Evolutionary conservation across 768 basidiomycete species (phyloP), one percentile per base, ranked within the genome.

Genomic region (Macrolepiota albuminosa): DNA sequence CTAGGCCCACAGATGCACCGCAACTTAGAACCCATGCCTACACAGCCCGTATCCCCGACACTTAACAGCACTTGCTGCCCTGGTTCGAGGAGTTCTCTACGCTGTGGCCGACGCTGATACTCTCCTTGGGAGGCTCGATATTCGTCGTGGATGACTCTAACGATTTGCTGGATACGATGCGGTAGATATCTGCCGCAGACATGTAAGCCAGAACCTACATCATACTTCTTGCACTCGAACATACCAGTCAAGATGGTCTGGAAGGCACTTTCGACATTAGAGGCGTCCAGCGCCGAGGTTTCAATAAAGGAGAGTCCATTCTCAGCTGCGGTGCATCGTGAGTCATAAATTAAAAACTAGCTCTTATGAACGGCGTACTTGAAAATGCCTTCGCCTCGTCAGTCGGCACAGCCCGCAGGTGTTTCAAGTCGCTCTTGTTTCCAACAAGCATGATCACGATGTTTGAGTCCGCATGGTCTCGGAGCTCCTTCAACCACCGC

Each of bases 341-440:
- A 39, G 18, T 56, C 29, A 56, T 52, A 69, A 60, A 42, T 50
- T 34, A 37, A 48, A 49, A 26, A 56, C 8, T 56, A 45, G 16
- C 4, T 53, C 45, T 24, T n/a, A 31, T 11, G 31, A 24, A 52
- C 24, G 53, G 82, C 86, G 70, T 73, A 93, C 95, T 81, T 39
- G 94, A 77, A 73, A 98, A 98, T 11, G 79, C 78, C 81, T 93
- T 97, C 52, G 95, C 96, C 80, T 99, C 97, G 53, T 99, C 97
- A 34, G 95, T 98, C 36, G 96, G 89, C 42, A 98, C 95, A 46
- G 95, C 96, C 64, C 97, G 80, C 68, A 98, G 74, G 72, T 98
- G 97, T 77, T 97, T 95, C 82, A 99, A 87, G 84, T 99, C 97
- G 72, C 93, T 95, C 88, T 99, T 98, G 82, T 98, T 98, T 13